Evolutionary conservation across 257 asterid species (phyloP).

Genomic region (Voacanga thouarsii): DNA sequence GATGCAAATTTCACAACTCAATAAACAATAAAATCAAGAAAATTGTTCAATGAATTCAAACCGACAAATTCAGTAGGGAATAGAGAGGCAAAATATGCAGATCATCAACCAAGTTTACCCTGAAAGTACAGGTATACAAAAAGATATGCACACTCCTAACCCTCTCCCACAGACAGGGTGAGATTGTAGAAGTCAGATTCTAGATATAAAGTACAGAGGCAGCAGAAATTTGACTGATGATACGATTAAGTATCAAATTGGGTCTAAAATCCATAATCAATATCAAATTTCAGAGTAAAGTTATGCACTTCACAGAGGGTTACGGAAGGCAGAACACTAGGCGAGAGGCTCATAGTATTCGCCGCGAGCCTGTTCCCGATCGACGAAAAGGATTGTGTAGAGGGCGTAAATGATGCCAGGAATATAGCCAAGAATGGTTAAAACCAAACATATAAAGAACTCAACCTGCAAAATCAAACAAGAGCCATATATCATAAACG

Average conservation of each 20-base stretch:
- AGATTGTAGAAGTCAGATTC: background rate
- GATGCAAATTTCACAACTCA: background rate
- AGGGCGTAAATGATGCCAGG: conserved; percentile 80
- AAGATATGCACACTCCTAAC: no score
- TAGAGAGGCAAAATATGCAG: background rate
- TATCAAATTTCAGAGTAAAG: background rate
- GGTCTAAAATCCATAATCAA: background rate
- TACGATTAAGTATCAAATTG: background rate
- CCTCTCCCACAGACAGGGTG: background rate
- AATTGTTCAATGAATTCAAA: background rate
- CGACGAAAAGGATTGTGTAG: conserved; percentile 56
- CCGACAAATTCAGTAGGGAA: no score
- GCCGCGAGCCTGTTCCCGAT: conserved; percentile 41
- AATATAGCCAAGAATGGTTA: conserved; percentile 62
- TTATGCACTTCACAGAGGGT: background rate
- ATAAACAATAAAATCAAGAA: background rate
- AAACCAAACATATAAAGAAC: conserved; percentile 61
- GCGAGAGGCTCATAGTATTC: conserved; percentile 29
- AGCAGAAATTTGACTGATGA: background rate
- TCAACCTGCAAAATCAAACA: conserved; percentile 43
- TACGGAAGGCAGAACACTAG: conserved; percentile 2
- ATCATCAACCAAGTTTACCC: background rate
- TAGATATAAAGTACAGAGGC: background rate
- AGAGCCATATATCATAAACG: background rate
- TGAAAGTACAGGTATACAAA: no score